Percentiles rank a stretch among this genome's conserved stretches.
These are phyloP conservation scores for Thraustochytrium sp. DNA, from an alignment of 352 stramenopile species.

Conservation along the genomic window DNA sequence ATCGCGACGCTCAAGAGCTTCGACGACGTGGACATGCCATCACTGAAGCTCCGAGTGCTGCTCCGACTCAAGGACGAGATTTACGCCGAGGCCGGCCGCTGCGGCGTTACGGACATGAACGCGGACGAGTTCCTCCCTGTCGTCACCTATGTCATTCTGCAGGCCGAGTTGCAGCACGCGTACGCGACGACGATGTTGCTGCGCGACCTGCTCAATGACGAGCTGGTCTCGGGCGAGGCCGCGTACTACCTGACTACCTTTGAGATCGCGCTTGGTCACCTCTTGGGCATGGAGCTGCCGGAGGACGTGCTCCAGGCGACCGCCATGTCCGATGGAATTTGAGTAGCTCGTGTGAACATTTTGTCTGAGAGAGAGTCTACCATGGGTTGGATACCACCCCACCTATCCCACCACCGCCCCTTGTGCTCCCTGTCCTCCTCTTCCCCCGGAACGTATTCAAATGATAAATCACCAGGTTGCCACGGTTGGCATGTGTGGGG, in stretches of 20 bases:
- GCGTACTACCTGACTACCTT: constrained; percentile 39
- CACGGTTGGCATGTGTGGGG: neutral
- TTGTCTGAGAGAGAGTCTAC: no score
- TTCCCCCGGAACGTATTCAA: no score
- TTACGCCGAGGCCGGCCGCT: neutral
- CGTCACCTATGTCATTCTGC: constrained; percentile 29
- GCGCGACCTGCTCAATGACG: constrained; percentile 28
- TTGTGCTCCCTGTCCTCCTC: no score
- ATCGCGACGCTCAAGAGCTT: constrained; percentile 40
- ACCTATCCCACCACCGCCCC: no score
- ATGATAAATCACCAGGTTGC: no score
- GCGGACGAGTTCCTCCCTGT: constrained; percentile 37
- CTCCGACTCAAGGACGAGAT: constrained; percentile 37
- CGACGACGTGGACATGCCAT: constrained; percentile 43
- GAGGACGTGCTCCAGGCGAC: neutral
- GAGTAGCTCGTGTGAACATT: no score
- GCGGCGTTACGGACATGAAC: constrained; percentile 18
- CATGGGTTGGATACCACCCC: no score
- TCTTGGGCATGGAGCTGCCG: constrained; percentile 24
- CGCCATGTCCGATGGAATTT: neutral
- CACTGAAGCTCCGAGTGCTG: constrained; percentile 7
- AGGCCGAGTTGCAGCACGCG: constrained; percentile 3
- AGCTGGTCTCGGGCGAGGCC: constrained; percentile 7
- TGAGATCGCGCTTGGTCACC: constrained; percentile 25
- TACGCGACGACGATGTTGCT: constrained; percentile 34